Conservation (phyloP, 2,329 filamentous ascomycete genomes). For the Cladosporium halotolerans region DNA sequence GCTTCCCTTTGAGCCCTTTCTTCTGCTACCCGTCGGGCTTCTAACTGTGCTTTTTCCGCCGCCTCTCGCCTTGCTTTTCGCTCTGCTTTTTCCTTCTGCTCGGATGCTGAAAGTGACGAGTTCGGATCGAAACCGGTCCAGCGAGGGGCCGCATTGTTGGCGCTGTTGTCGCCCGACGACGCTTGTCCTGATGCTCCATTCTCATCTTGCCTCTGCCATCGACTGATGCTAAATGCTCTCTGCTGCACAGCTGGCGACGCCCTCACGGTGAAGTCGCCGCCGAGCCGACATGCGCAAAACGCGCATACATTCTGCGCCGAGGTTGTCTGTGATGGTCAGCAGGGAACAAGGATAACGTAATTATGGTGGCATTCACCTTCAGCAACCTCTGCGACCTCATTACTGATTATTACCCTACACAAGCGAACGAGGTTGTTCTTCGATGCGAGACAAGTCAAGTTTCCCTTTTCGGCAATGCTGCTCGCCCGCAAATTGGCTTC, state of each 20-base stretch:
- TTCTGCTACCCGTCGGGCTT: conserved; percentile 10
- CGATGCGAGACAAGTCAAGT: neutral
- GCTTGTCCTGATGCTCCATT: neutral
- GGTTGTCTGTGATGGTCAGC: conserved; percentile 11
- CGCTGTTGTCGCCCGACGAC: neutral
- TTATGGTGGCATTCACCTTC: conserved; percentile 17
- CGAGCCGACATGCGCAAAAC: conserved; percentile 28
- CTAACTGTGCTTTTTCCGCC: conserved; percentile 11
- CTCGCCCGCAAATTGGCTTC: conserved; percentile 7
- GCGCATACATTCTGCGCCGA: conserved; percentile 28
- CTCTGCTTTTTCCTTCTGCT: conserved; percentile 15
- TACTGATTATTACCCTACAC: neutral
- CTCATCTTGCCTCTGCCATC: neutral
- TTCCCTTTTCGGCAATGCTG: neutral
- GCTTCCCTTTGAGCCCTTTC: conserved; percentile 11
- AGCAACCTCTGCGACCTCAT: conserved; percentile 27
- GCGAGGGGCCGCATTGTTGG: neutral
- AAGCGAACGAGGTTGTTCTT: too few species aligned
- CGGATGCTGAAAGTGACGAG: conserved; percentile 18
- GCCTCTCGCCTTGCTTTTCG: conserved; percentile 7
- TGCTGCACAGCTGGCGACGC: neutral
- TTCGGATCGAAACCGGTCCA: conserved; percentile 17
- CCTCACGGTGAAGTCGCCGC: conserved; percentile 15
- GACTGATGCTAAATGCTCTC: neutral
- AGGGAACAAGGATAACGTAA: neutral